A percentile compares a stretch with the other conserved stretches of the same genome.
phyloP scores from a whole-genome alignment of 1,284 basidiomycete species.

The Lignosus rhinocerotis region DNA sequence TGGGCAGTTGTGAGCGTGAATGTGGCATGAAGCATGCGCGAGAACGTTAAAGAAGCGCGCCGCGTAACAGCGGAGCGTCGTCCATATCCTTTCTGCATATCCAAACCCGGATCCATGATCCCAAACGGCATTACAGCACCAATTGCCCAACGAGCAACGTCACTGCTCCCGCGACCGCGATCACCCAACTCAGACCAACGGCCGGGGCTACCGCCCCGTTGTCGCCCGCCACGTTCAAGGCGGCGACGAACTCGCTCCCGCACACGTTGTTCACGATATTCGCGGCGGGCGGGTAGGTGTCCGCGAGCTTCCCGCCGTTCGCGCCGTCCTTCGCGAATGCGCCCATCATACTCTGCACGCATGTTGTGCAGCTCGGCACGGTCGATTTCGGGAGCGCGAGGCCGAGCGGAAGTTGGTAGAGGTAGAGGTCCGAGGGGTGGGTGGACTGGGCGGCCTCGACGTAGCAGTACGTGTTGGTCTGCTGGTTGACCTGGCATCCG shows the following conservation, averaged over 20 bases:
- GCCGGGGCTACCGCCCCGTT: neutral
- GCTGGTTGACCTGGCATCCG: constrained; percentile 56
- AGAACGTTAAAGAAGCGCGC: neutral
- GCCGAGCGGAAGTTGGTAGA: constrained; percentile 65
- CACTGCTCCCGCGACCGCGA: neutral
- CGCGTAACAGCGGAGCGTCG: neutral
- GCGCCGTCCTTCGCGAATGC: constrained; percentile 38
- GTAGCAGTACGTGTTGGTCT: constrained; percentile 68
- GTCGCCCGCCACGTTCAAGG: neutral
- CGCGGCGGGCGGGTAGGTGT: constrained; percentile 42
- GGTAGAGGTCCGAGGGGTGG: constrained; percentile 63
- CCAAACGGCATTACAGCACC: neutral
- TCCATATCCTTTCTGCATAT: neutral
- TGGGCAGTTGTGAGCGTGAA: no score
- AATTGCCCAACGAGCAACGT: neutral
- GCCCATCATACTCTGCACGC: constrained; percentile 55
- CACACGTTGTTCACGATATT: constrained; percentile 35
- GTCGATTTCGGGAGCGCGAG: constrained; percentile 47
- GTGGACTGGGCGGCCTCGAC: constrained; percentile 52
- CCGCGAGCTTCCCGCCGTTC: constrained; percentile 34
- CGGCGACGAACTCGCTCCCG: constrained; percentile 35
- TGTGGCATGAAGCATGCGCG: no score
- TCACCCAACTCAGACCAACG: neutral
- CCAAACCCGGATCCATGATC: neutral
- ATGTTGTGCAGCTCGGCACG: constrained; percentile 54